Conservation (phyloP, 768 basidiomycete species). For the Amanita jacksonii region DNA sequence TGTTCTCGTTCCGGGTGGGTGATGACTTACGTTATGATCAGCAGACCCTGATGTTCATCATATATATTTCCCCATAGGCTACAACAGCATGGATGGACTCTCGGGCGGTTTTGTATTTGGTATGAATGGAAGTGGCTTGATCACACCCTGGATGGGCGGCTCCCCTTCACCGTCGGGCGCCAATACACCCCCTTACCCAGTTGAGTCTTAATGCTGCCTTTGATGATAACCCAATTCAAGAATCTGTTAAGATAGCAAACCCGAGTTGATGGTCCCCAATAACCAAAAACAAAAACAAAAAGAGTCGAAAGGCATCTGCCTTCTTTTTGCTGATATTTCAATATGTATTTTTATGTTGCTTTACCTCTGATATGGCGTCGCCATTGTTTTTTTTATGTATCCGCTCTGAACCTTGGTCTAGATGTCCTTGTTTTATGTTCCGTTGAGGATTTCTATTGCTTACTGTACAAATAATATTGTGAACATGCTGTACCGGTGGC, state of each 20-base stretch:
- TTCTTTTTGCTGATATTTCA: not conserved
- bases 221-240: slow-evolving; percentile 16
- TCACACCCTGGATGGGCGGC: slow-evolving; percentile 59
- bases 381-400: no score
- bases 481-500: no score
- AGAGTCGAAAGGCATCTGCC: not conserved
- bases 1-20: slow-evolving; percentile 75
- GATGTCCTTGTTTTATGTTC: no score
- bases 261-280: slow-evolving; percentile 12
- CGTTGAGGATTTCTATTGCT: no score
- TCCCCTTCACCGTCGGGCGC: slow-evolving; percentile 52
- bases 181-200: slow-evolving; percentile 36
- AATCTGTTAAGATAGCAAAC: slow-evolving; percentile 23
- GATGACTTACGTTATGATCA: slow-evolving; percentile 4
- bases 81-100: slow-evolving; percentile 73
- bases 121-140: slow-evolving; percentile 72
- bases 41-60: no score
- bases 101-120: slow-evolving; percentile 84
- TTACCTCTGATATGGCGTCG: no score
- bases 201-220: slow-evolving; percentile 40
- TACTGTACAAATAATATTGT: no score
- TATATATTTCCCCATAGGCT: slow-evolving; percentile 46
- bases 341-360: not conserved
- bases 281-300: not conserved
- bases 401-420: no score